A percentile compares a stretch with the other conserved stretches of the same genome.
These are phyloP conservation scores for Tricladium varicosporioides DNA, from an alignment of 2,329 filamentous ascomycete species.

Conservation along the genomic window DNA sequence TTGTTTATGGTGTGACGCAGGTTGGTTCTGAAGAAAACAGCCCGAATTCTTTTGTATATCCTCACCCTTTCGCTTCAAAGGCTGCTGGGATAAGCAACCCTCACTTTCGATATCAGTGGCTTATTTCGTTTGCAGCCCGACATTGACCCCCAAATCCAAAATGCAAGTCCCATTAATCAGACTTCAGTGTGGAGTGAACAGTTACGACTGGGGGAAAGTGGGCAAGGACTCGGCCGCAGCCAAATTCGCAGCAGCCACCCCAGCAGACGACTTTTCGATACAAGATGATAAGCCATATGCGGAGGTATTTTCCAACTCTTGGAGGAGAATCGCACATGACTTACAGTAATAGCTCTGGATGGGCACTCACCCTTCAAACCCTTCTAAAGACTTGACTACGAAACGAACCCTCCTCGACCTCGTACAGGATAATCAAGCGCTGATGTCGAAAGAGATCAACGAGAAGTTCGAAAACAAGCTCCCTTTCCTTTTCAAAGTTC, in stretches of 20 bases:
- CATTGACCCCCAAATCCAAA: neutral
- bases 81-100: neutral
- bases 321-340: constrained; percentile 3
- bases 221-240: constrained; percentile 85
- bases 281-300: constrained; percentile 90
- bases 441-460: constrained; percentile 72
- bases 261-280: constrained; percentile 70
- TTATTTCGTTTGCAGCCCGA: neutral
- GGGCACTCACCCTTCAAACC: constrained; percentile 95
- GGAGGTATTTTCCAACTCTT: constrained; percentile 73
- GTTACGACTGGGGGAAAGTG: constrained; percentile 98
- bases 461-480: constrained; percentile 78
- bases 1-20: neutral
- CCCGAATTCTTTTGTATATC: too few species aligned
- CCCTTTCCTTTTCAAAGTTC: constrained; percentile 96
- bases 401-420: constrained; percentile 84
- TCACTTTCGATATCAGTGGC: neutral
- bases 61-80: too few species aligned
- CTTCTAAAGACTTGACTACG: constrained; percentile 83
- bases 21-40: neutral
- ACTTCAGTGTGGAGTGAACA: constrained; percentile 90
- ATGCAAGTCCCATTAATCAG: constrained; percentile 71
- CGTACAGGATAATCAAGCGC: constrained; percentile 78
- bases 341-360: constrained; percentile 77
- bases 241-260: constrained; percentile 82